Evolutionary conservation across 164 flowering plant genomes (phyloP).

Genomic region (Stephania yunnanensis): DNA sequence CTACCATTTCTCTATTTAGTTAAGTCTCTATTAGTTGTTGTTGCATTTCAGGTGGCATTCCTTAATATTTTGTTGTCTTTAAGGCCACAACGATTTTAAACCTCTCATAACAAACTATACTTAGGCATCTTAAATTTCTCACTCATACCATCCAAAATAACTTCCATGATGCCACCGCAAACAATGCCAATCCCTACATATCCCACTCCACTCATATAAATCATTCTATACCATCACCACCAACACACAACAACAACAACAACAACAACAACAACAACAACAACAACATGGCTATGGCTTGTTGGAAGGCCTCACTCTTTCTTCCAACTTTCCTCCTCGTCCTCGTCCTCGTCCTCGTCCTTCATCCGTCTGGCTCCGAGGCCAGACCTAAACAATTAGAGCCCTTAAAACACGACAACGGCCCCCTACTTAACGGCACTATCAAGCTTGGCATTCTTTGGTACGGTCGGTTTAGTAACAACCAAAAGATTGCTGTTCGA

Average conservation of each 20-base stretch:
- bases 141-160: too few species aligned
- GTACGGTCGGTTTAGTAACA: constrained; percentile 33
- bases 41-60: too few species aligned
- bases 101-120: too few species aligned
- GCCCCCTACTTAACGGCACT: constrained; percentile 32
- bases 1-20: too few species aligned
- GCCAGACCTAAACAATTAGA: background rate
- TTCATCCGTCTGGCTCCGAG: background rate
- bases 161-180: background rate
- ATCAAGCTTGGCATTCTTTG: constrained; percentile 30
- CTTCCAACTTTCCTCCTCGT: background rate
- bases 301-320: background rate
- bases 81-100: too few species aligned
- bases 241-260: background rate
- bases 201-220: background rate
- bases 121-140: too few species aligned
- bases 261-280: background rate
- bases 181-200: background rate
- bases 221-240: background rate
- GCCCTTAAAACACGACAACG: constrained; percentile 22
- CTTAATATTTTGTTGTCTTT: too few species aligned
- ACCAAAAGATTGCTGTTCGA: constrained; percentile 24
- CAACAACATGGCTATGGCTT: background rate
- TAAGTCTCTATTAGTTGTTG: too few species aligned
- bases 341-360: background rate